Conservation (phyloP, 768 basidiomycete genomes). For the Omphalotus guepiniiformis region DNA sequence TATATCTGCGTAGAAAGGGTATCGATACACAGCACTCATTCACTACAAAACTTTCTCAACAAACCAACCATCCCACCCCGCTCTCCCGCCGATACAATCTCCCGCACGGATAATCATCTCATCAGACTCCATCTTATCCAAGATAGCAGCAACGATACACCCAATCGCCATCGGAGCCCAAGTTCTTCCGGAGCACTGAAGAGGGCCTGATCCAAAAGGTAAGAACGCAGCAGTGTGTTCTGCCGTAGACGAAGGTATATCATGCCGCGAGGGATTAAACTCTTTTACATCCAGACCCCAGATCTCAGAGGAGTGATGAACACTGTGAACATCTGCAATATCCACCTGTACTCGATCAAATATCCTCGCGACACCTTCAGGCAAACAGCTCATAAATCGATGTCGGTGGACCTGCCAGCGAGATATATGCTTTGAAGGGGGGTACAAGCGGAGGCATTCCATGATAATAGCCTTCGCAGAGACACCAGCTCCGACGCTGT, state of each 20-base stretch:
- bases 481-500: slow-evolving; percentile 22
- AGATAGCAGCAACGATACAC: slow-evolving; percentile 38
- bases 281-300: slow-evolving; percentile 31
- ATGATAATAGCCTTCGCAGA: slow-evolving; percentile 27
- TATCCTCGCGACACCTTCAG: slow-evolving; percentile 2
- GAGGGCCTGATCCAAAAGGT: slow-evolving; percentile 46
- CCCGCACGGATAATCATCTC: slow-evolving; percentile 25
- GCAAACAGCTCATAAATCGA: slow-evolving; percentile 6
- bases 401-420: slow-evolving; percentile 16
- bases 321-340: slow-evolving; percentile 31
- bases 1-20: too few relatives aligned
- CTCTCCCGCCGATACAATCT: slow-evolving; percentile 32
- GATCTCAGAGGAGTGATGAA: slow-evolving; percentile 28
- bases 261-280: slow-evolving; percentile 44
- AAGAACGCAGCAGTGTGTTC: slow-evolving; percentile 21
- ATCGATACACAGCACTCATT: too few relatives aligned
- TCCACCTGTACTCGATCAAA: slow-evolving; percentile 17
- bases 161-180: slow-evolving; percentile 54
- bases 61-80: slow-evolving; percentile 43
- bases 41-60: too few relatives aligned
- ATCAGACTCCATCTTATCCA: slow-evolving; percentile 29
- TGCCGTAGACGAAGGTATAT: slow-evolving; percentile 8
- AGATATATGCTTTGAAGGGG: slow-evolving; percentile 46
- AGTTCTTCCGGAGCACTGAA: slow-evolving; percentile 42
- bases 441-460: slow-evolving; percentile 47